A percentile compares a stretch with the other conserved stretches of the same genome.
Evolutionary conservation across 2,329 filamentous ascomycete species (phyloP).

Genomic region (Delphinella strobiligena): DNA sequence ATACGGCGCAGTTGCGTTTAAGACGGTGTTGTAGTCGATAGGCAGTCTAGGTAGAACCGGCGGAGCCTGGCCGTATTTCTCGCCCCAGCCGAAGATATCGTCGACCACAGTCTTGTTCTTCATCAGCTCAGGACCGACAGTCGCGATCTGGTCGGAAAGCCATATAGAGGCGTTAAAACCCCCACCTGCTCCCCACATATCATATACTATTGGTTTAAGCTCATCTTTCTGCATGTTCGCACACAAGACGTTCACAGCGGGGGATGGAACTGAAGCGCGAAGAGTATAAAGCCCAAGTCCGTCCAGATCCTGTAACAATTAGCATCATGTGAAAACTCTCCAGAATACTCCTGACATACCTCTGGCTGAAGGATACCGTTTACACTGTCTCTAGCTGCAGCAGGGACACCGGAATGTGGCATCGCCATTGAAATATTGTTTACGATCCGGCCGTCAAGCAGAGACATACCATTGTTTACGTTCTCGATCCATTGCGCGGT

Average conservation of each 20-base stretch:
- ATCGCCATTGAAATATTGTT: constrained; percentile 70
- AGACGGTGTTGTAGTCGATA: constrained; percentile 52
- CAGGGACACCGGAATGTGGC: constrained; percentile 59
- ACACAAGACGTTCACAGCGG: constrained; percentile 61
- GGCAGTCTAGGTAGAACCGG: constrained; percentile 40
- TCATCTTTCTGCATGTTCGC: constrained; percentile 50
- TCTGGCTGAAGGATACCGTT: constrained; percentile 62
- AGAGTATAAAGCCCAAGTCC: constrained; percentile 60
- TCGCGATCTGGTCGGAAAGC: constrained; percentile 12
- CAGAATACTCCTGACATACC: constrained; percentile 18
- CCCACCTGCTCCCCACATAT: constrained; percentile 49
- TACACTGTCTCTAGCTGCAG: constrained; percentile 46
- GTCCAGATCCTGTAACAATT: constrained; percentile 26
- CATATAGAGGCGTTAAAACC: constrained; percentile 18
- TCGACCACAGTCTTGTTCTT: constrained; percentile 40
- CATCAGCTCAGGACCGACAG: constrained; percentile 13
- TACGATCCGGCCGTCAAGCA: constrained; percentile 44
- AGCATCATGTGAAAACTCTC: background rate
- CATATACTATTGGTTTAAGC: constrained; percentile 53
- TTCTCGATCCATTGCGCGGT: constrained; percentile 56
- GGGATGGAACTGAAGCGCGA: constrained; percentile 56
- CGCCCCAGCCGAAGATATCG: constrained; percentile 57
- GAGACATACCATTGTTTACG: constrained; percentile 41
- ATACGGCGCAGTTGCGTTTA: constrained; percentile 36
- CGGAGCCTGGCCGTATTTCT: constrained; percentile 27